Percentiles rank a stretch among this genome's conserved stretches.
Conservation (phyloP, 257 asterid genomes). For the Echites panduratus region DNA sequence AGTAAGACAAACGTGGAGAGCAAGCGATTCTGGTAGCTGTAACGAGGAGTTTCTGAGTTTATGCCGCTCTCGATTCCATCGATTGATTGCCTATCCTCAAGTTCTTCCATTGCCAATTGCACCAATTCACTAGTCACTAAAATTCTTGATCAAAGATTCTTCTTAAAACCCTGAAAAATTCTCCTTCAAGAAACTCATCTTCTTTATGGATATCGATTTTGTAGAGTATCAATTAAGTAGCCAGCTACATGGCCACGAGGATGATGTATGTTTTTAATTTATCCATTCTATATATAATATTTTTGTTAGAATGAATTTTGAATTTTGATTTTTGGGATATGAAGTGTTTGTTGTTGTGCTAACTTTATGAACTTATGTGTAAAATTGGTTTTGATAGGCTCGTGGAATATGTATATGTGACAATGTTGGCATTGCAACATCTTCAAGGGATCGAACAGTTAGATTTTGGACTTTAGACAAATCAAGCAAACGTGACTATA, state of each 20-base stretch:
- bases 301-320: neutral
- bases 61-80: neutral
- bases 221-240: conserved; percentile 68
- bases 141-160: neutral
- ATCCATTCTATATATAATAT: neutral
- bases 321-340: neutral
- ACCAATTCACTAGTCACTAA: neutral
- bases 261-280: conserved; percentile 53
- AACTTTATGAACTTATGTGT: neutral
- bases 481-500: conserved; percentile 46
- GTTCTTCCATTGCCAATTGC: neutral
- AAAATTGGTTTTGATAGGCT: conserved; percentile 40
- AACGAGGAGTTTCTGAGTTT: neutral
- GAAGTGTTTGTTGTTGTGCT: neutral
- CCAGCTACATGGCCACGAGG: conserved; percentile 92
- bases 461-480: conserved; percentile 74
- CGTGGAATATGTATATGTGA: conserved; percentile 93
- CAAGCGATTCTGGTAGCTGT: conserved; percentile 11
- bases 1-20: conserved; percentile 13
- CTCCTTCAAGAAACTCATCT: neutral
- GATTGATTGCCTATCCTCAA: too few relatives aligned
- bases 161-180: neutral
- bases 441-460: conserved; percentile 85
- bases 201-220: conserved; percentile 65
- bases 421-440: conserved; percentile 76